Conservation (phyloP, 371 early-diverging fungal species). For the Thermomucor indicae-seudaticae region DNA sequence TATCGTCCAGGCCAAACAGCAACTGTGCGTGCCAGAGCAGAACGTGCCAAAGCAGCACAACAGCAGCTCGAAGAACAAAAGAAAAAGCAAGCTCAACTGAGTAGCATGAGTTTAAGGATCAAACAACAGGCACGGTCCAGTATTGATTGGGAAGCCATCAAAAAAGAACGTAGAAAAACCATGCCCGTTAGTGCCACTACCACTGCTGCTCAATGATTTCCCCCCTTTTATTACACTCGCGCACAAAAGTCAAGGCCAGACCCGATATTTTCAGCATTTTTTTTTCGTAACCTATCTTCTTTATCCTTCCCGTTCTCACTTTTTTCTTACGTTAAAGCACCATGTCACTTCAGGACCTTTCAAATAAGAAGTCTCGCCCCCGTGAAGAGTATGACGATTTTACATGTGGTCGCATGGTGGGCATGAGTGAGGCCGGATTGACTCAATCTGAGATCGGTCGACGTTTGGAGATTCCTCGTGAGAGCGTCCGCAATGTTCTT, state of each 20-base stretch:
- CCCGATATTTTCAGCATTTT: not conserved
- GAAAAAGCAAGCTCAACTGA: slow-evolving; percentile 14
- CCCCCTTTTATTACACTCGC: too few relatives aligned
- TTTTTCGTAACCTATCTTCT: not conserved
- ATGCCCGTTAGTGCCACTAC: slow-evolving; percentile 4
- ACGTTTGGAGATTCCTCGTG: not conserved
- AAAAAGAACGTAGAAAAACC: slow-evolving; percentile 31
- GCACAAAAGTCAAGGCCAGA: not conserved
- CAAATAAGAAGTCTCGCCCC: too few relatives aligned
- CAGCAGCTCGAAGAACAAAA: slow-evolving; percentile 22
- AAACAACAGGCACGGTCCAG: slow-evolving; percentile 30
- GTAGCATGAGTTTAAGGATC: slow-evolving; percentile 13
- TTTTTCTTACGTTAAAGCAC: not conserved
- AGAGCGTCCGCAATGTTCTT: too few relatives aligned
- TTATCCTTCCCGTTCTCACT: not conserved
- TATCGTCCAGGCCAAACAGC: slow-evolving; percentile 32
- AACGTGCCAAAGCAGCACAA: slow-evolving; percentile 34
- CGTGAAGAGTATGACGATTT: too few relatives aligned
- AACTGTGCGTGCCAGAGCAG: slow-evolving; percentile 39
- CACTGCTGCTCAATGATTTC: too few relatives aligned
- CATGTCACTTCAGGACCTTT: too few relatives aligned
- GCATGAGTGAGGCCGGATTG: too few relatives aligned
- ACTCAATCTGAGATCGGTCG: too few relatives aligned
- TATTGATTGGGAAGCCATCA: slow-evolving; percentile 33
- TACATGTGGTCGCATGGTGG: too few relatives aligned